These are phyloP conservation scores for Flaveria floridana DNA, from an alignment of 140 eudicot species.

Conservation along the genomic window DNA sequence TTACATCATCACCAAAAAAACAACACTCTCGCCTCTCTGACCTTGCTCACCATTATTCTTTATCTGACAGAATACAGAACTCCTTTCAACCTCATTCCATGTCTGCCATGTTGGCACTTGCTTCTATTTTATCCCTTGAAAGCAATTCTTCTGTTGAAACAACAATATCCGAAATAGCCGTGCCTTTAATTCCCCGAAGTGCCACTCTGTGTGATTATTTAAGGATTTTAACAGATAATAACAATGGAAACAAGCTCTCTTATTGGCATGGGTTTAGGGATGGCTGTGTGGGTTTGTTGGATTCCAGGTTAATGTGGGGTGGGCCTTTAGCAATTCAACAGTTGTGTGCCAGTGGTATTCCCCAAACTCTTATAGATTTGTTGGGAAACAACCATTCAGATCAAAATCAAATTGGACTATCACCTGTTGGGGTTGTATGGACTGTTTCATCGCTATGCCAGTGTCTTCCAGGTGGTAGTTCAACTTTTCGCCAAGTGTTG, in stretches of 20 bases:
- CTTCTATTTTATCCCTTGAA: constrained; percentile 83
- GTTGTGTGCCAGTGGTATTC: constrained; percentile 94
- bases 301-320: constrained; percentile 78
- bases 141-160: constrained; percentile 47
- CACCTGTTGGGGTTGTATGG: constrained; percentile 93
- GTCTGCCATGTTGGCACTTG: constrained; percentile 92
- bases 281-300: constrained; percentile 83
- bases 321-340: constrained; percentile 95
- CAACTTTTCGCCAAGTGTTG: constrained; percentile 78
- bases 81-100: constrained; percentile 70
- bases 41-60: constrained; percentile 82
- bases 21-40: constrained; percentile 82
- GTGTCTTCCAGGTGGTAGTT: constrained; percentile 85
- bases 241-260: constrained; percentile 59
- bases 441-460: constrained; percentile 77
- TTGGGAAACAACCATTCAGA: constrained; percentile 47
- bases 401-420: constrained; percentile 58
- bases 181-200: constrained; percentile 88
- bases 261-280: constrained; percentile 83
- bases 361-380: constrained; percentile 74
- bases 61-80: constrained; percentile 61
- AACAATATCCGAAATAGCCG: constrained; percentile 69
- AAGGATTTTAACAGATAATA: constrained; percentile 44
- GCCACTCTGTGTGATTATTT: constrained; percentile 81
- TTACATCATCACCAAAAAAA: constrained; percentile 72